phyloP scores from a whole-genome alignment of 2,329 filamentous ascomycete genomes.

The Fonsecaea pugnacius region DNA sequence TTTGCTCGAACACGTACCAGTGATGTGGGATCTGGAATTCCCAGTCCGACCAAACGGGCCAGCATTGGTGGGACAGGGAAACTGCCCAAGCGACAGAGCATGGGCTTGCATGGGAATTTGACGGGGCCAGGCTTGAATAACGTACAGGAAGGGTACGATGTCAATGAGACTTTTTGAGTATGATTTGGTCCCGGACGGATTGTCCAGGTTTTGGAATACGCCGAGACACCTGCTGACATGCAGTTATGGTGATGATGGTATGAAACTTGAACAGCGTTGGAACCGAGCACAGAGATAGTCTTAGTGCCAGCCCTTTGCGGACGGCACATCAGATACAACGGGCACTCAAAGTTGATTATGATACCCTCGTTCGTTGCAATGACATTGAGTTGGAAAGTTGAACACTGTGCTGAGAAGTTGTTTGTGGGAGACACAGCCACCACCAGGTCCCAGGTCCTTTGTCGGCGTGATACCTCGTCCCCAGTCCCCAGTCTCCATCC shows the following conservation, averaged over 20 bases:
- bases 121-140: constrained; percentile 23
- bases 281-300: neutral
- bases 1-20: constrained; percentile 47
- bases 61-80: constrained; percentile 30
- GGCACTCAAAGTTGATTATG: neutral
- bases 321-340: neutral
- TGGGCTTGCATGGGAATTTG: constrained; percentile 13
- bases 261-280: neutral
- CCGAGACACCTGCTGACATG: neutral
- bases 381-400: neutral
- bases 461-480: neutral
- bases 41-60: constrained; percentile 34
- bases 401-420: neutral
- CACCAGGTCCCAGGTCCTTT: too few species aligned
- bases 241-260: neutral
- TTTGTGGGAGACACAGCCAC: too few species aligned
- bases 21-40: constrained; percentile 44
- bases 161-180: constrained; percentile 37
- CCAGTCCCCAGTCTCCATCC: neutral
- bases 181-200: neutral
- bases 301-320: neutral
- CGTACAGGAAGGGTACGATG: constrained; percentile 34
- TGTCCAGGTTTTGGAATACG: neutral
- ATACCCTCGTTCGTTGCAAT: constrained; percentile 5
- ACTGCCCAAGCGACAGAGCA: constrained; percentile 29